Percentiles rank a stretch among this genome's conserved stretches.
Conservation (phyloP, 371 early-diverging fungal genomes). For the Mucor sp. region DNA sequence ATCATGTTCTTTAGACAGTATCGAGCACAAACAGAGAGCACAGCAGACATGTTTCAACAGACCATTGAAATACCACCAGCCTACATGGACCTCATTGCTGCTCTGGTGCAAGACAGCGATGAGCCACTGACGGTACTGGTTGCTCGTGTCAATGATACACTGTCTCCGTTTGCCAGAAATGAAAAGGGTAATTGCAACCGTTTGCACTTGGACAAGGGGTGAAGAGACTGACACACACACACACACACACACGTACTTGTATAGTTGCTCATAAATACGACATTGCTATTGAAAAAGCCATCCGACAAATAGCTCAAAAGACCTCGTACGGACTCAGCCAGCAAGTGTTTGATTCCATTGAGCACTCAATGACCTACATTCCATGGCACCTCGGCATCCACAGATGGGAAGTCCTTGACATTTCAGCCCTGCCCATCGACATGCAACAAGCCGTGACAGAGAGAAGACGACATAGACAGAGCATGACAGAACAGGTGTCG, state of each 20-base stretch:
- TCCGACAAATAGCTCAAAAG: constrained; percentile 24
- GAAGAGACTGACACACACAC: background rate
- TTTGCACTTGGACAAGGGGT: background rate
- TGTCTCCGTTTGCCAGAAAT: constrained; percentile 41
- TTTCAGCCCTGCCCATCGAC: constrained; percentile 38
- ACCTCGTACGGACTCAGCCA: constrained; percentile 35
- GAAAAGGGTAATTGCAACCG: constrained; percentile 29
- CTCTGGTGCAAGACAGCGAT: constrained; percentile 48
- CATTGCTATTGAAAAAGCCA: constrained; percentile 29
- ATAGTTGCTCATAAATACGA: constrained; percentile 31
- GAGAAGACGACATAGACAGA: constrained; percentile 30
- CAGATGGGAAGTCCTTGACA: constrained; percentile 63
- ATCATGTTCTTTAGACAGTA: constrained; percentile 33
- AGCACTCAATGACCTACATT: constrained; percentile 25
- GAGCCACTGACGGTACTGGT: constrained; percentile 29
- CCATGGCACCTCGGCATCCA: constrained; percentile 43
- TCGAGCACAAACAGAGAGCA: constrained; percentile 22
- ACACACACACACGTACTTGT: too few species aligned
- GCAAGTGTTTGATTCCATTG: constrained; percentile 6
- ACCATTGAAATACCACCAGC: constrained; percentile 24
- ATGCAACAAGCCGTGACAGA: constrained; percentile 22
- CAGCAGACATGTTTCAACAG: constrained; percentile 1
- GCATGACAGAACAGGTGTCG: constrained; percentile 22
- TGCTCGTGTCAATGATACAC: constrained; percentile 35
- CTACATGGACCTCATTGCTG: constrained; percentile 30